Base-by-base conservation (phyloP, 2,329 filamentous ascomycete species). In the Alternaria panax region DNA sequence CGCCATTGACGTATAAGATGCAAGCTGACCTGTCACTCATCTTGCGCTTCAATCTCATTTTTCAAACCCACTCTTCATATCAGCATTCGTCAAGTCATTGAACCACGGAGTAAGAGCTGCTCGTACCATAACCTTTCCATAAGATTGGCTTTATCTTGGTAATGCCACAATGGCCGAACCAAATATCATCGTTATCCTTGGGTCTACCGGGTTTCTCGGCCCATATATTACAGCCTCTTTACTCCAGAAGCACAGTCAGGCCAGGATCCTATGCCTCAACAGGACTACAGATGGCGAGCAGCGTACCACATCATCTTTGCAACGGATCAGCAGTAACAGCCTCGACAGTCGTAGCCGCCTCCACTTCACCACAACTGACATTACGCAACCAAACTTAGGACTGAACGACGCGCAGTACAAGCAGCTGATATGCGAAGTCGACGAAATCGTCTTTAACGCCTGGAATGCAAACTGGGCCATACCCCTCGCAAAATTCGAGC, bases 211-310 rank as follows among this genome's bases (percentile, higher is more conserved):
- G 6, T 46, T 46, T 14, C n/a, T 54, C 6, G 51, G 51, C 5
- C 41, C 51, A 16, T 46, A 54, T 16, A 32, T 54, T 30, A 36
- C 42, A 4, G 51, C 51, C 5, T 28, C 51, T 41, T 40, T 53
- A 11, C 38, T 53, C 7, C 25, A 25, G n/a, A 36, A 43, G 1
- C n/a, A 53, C 7, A 16, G 14, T 18, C 8, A 18, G 18, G n/a
- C 51, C 27, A 41, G 18, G 7, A 45, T 53, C 20, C 16, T 53
- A n/a, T 53, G 51, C 9, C 20, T 53, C 14, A 53, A 53, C 27
- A 27, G 51, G 18, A 42, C 28, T n/a, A 20, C 18, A 30, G 40
- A 53, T 20, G 40, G 27, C 45, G 28, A 53, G 7, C 18, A 53
- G n/a, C 51, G 51, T n/a, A 53, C 51, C 14, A 43, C 30, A 24